Base-by-base conservation (phyloP, 129 eudicot genomes). In the Logfia minima region DNA sequence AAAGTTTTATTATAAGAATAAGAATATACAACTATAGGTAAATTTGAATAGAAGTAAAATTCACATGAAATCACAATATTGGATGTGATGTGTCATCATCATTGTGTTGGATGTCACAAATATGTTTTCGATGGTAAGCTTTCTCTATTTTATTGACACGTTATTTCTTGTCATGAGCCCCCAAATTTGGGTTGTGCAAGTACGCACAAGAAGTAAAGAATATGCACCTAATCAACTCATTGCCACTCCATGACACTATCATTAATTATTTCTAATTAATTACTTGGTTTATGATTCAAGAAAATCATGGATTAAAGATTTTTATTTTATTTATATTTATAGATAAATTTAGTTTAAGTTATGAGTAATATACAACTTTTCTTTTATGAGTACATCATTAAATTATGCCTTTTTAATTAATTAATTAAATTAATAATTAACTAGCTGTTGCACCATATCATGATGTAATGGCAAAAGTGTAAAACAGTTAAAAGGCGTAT, bases 81-180 rank as follows among this genome's bases (percentile, higher is more conserved):
- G 63, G 73, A 76, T 71, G 66, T 56, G 72, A 71, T 71, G 77
- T 62, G 87, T 77, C 83, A 69, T 77, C 65, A 84, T 81, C 66
- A 80, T 84, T 79, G 74, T 79, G 79, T 68, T 70, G 48, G 66
- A 62, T 61, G 66, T 69, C 79, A 69, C 83, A 76, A 17, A 61
- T 70, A 86, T 66, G 67, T 10, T 77, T 83, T 77, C 76, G 29
- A 70, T 61, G 52, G 74, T 80, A 86, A 83, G 90, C 77, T 80
- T 83, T 45, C 85, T 86, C 85, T 79, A 64, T 52, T 64, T 71
- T 58, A 51, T 68, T 78, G 90, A 79, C 90, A 86, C 85, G 87
- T 83, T 48, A 48, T 48, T 48, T 75, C 65, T 8, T 62, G 60
- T 67, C 77, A 35, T 79, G 69, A 70, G 70, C 19, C 61, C 64